Conservation (phyloP, 2,329 filamentous ascomycete species). For the Colletotrichum aenigma region DNA sequence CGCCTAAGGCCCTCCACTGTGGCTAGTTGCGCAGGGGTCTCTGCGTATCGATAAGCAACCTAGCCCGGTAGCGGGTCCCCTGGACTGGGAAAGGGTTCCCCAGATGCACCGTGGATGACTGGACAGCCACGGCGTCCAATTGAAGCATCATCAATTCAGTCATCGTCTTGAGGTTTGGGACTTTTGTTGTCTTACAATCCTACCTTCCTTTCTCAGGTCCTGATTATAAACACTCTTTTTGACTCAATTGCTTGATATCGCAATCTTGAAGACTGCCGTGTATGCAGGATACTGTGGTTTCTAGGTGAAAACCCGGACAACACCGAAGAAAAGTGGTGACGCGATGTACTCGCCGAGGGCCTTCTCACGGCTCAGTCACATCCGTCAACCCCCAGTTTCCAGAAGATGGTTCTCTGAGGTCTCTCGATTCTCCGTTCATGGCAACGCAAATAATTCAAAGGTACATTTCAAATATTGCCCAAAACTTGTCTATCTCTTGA, state of each 20-base stretch:
- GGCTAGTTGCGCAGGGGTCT: neutral
- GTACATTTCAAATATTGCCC: neutral
- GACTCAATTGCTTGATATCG: neutral
- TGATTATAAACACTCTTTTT: neutral
- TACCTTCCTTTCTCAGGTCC: neutral
- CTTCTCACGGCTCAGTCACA: neutral
- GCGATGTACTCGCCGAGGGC: neutral
- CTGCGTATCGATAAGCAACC: neutral
- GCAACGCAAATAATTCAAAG: neutral
- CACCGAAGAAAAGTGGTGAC: neutral
- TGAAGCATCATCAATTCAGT: neutral
- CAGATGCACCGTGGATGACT: neutral
- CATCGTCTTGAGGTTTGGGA: neutral
- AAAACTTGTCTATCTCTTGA: neutral
- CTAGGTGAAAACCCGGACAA: neutral
- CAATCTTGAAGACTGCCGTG: neutral
- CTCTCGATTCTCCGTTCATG: constrained; percentile 3
- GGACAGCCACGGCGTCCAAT: neutral
- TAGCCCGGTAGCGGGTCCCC: neutral
- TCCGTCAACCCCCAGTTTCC: neutral
- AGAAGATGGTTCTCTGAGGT: neutral
- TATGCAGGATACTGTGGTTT: neutral
- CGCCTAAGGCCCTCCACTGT: neutral
- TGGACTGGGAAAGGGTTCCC: neutral
- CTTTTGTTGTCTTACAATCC: neutral